phyloP scores from a whole-genome alignment of 2,329 filamentous ascomycete species.

The Phoma herbarum region DNA sequence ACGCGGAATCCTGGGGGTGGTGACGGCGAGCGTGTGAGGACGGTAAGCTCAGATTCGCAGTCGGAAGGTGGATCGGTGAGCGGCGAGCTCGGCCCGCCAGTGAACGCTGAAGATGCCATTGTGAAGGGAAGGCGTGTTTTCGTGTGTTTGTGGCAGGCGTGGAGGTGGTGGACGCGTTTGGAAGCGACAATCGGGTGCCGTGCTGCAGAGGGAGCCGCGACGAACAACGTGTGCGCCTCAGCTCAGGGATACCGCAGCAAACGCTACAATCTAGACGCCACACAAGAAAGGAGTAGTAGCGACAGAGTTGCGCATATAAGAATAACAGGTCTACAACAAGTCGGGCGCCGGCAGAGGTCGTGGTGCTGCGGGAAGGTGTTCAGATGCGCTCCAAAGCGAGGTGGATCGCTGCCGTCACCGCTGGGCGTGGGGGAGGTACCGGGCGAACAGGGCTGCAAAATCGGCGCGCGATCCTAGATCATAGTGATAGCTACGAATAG shows the following conservation, averaged over 20 bases:
- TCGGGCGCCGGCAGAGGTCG: neutral
- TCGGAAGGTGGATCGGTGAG: constrained; percentile 52
- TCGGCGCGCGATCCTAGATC: constrained; percentile 30
- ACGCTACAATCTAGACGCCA: constrained; percentile 10
- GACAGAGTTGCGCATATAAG: constrained; percentile 10
- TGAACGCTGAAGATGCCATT: constrained; percentile 38
- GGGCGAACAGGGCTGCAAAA: constrained; percentile 29
- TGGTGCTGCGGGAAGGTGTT: constrained; percentile 4
- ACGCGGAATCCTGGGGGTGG: constrained; percentile 43
- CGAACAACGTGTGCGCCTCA: constrained; percentile 18
- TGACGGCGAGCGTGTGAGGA: constrained; percentile 43
- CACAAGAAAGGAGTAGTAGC: constrained; percentile 1
- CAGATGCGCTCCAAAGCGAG: constrained; percentile 1
- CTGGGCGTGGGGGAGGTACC: constrained; percentile 23
- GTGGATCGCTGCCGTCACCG: constrained; percentile 34
- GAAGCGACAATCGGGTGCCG: constrained; percentile 25
- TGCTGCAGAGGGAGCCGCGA: constrained; percentile 21
- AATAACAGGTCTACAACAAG: neutral
- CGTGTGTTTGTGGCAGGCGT: constrained; percentile 19
- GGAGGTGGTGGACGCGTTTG: constrained; percentile 18
- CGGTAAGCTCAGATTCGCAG: constrained; percentile 45
- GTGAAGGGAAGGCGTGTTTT: constrained; percentile 26
- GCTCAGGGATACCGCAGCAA: constrained; percentile 21
- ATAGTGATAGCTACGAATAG: constrained; percentile 32
- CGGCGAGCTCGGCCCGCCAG: constrained; percentile 48